Evolutionary conservation across 768 basidiomycete species (phyloP), one percentile per base, ranked within the genome.

Genomic region (Scleroderma citrinum): DNA sequence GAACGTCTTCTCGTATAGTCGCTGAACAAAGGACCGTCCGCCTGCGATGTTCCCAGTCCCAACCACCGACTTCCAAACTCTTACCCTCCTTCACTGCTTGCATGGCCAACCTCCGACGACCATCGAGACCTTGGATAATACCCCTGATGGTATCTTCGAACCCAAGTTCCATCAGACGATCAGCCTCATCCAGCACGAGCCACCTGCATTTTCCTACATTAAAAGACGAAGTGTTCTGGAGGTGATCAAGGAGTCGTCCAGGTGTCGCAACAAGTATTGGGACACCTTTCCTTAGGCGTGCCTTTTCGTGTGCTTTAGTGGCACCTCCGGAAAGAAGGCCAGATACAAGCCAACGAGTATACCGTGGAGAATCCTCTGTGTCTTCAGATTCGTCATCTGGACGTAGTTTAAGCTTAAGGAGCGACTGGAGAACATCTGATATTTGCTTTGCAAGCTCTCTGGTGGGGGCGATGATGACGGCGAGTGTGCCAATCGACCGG

Each of bases 391-490:
- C 81, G 37, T 75, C 76, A 46, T 73, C 75, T 4, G 77, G 72
- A 16, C 85, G 76, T 40, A 87, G 75, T 46, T 85, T 86, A 50
- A 96, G 76, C 58, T 82, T 78, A 4, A 98, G 74, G 6, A 98
- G 67, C 14, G 75, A 71, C 56, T 92, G 91, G 12, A 97, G 75
- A n/a, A 98, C 94, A 58, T 96, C 92, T 8, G 87, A 92, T 46
- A 97, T 97, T 62, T 99, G 96, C 61, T 92, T 91, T 2, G 95
- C 96, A 13, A 98, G 77, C 69, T 98, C 96, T 46, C 94, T 82
- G 3, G 95, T 97, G 1, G 95, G 95, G 2, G 89, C 92, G 48
- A 98, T 88, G 53, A 97, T 89, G 48, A 97, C 80, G 1, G 94
- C 93, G 17, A 98, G 76, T 2, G 95, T 97, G 23, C 95, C 95